Evolutionary conservation across 148 eudicot species (phyloP).

Genomic region (Chenopodium quinoa): DNA sequence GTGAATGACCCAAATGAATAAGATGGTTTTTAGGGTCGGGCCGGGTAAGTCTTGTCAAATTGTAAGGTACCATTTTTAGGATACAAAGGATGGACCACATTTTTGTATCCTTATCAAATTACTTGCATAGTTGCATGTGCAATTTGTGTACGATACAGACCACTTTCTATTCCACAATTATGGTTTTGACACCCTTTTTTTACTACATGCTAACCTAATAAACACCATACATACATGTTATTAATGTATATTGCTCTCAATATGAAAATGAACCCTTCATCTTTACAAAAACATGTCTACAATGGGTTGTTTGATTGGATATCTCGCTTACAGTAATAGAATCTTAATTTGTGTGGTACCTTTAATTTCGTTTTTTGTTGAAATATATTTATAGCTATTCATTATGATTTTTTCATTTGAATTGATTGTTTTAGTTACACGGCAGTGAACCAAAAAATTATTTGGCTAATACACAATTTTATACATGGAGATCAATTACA

Average conservation of each 20-base stretch:
- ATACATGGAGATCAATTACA: too few species aligned
- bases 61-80: slow-evolving; percentile 12
- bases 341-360: slow-evolving; percentile 13
- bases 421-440: too few species aligned
- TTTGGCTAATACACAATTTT: too few species aligned
- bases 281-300: slow-evolving; percentile 27
- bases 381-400: too few species aligned
- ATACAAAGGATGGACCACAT: slow-evolving; percentile 14
- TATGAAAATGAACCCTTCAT: slow-evolving; percentile 24
- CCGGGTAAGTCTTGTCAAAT: slow-evolving; percentile 12
- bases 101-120: slow-evolving; percentile 17
- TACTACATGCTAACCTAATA: slow-evolving; percentile 19
- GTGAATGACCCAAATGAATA: background rate
- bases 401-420: too few species aligned
- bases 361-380: too few species aligned
- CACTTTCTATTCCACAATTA: slow-evolving; percentile 22
- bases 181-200: slow-evolving; percentile 19
- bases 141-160: slow-evolving; percentile 23
- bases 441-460: too few species aligned
- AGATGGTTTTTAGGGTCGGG: background rate
- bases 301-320: slow-evolving; percentile 21
- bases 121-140: slow-evolving; percentile 30
- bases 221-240: slow-evolving; percentile 21
- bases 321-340: background rate
- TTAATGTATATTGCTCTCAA: background rate